phyloP scores from a whole-genome alignment of 148 eudicot genomes.

The Agrostemma githago region DNA sequence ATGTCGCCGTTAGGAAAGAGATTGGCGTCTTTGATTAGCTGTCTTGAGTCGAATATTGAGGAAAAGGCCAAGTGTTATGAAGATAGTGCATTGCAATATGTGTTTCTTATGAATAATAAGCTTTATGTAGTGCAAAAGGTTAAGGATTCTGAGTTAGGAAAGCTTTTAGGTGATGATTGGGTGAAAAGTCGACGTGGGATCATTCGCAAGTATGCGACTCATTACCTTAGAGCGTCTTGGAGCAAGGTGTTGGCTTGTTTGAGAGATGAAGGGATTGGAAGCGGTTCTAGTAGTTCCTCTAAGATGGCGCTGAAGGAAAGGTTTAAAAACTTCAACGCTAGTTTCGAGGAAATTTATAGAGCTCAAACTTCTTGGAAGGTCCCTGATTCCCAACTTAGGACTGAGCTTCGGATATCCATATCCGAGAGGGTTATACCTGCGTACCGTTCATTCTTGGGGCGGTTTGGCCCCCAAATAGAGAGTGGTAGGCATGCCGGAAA shows the following conservation, averaged over 20 bases:
- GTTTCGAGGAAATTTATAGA: conserved; percentile 86
- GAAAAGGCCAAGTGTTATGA: conserved; percentile 76
- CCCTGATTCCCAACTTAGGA: conserved; percentile 82
- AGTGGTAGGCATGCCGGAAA: conserved; percentile 72
- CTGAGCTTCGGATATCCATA: conserved; percentile 85
- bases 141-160: conserved; percentile 75
- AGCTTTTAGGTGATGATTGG: conserved; percentile 84
- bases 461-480: conserved; percentile 76
- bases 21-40: conserved; percentile 45
- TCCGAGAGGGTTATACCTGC: conserved; percentile 87
- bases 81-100: conserved; percentile 59
- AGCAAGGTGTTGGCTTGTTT: conserved; percentile 59
- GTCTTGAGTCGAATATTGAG: conserved; percentile 64
- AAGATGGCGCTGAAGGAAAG: conserved; percentile 73
- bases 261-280: conserved; percentile 87
- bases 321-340: conserved; percentile 80
- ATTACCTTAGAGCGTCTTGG: conserved; percentile 88
- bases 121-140: conserved; percentile 85
- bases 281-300: conserved; percentile 63
- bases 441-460: conserved; percentile 76
- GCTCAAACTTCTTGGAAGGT: conserved; percentile 88
- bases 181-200: conserved; percentile 68
- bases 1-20: conserved; percentile 51
- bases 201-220: conserved; percentile 61
- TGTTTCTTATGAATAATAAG: conserved; percentile 86